These are phyloP conservation scores for Coemansia sp. DNA, from an alignment of 192 early-diverging fungal genomes.

Conservation along the genomic window DNA sequence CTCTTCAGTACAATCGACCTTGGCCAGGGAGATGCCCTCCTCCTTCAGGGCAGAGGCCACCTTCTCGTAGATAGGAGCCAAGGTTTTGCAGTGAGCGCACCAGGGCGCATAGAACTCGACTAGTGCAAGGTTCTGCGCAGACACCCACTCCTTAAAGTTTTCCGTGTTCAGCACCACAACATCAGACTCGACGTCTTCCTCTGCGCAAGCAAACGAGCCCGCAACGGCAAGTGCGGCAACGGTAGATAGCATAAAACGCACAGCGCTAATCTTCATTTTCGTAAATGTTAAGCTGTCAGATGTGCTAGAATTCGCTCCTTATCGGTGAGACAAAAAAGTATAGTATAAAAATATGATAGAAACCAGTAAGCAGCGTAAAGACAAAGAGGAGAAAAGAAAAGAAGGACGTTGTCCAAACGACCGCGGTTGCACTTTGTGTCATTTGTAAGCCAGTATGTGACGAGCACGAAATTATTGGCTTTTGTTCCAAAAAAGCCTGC, in stretches of 20 bases:
- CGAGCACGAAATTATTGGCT: not conserved
- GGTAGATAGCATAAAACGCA: slow-evolving; percentile 51
- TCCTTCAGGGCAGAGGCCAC: slow-evolving; percentile 86
- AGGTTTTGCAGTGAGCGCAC: slow-evolving; percentile 96
- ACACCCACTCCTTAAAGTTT: slow-evolving; percentile 65
- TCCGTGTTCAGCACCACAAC: slow-evolving; percentile 52
- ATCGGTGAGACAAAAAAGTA: not conserved
- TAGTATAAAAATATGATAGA: slow-evolving; percentile 1
- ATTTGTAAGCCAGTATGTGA: not conserved
- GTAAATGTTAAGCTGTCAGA: not conserved
- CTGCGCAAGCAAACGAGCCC: slow-evolving; percentile 17
- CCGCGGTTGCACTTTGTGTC: not conserved
- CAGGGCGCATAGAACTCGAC: slow-evolving; percentile 97
- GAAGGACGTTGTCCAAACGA: too few species aligned
- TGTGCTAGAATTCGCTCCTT: not conserved
- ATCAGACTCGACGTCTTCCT: slow-evolving; percentile 20
- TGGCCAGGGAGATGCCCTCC: slow-evolving; percentile 74
- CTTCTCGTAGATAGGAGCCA: slow-evolving; percentile 91
- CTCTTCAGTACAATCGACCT: slow-evolving; percentile 96
- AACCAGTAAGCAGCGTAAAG: not conserved
- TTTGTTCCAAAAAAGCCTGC: slow-evolving; percentile 2
- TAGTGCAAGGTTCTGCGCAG: slow-evolving; percentile 68
- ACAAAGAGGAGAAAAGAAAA: too few species aligned
- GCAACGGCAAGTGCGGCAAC: slow-evolving; percentile 42
- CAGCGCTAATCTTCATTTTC: slow-evolving; percentile 50